Base-by-base conservation (phyloP, 2,329 filamentous ascomycete species). In the Leptosphaerulina australis region DNA sequence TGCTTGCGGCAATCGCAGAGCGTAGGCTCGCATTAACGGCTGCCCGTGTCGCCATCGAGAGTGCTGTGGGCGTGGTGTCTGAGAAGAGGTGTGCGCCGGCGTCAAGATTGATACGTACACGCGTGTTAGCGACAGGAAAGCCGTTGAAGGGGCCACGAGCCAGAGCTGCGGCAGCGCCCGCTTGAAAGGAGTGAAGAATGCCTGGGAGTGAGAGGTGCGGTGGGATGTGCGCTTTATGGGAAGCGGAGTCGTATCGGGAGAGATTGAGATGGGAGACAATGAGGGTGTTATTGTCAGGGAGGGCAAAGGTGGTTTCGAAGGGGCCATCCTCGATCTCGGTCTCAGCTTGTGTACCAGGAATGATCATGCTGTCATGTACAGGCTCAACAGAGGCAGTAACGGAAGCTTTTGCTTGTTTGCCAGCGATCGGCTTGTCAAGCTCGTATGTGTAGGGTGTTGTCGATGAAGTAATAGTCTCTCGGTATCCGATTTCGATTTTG, bases 401-500 rank as follows among this genome's bases (percentile, higher is more conserved):
- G 2, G 83, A 83, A 3, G 90, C 92, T 68, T 86, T 91, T 7
- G 90, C 88, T 33, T 83, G 77, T 66, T 91, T 93, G 34, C 91
- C 89, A 5, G 88, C 90, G 15, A 97, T 84, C 4, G 88, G 84
- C 33, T 86, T 87, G 62, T 97, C 91, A 65, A 91, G 91, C 4
- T 85, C 76, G 43, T 83, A 81, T 18, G 81, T 83, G 28, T 86
- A 80, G 0, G 82, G 75, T 0, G 70, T 68, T 0, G 86, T 87
- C 0, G 80, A 64, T 3, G 77, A 76, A 0, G 85, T 83, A 8
- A 94, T 77, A 37, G 86, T 88, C 75, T 99, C 94, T 45, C 95
- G 88, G 74, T 97, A 99, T 60, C 95, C 91, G 53, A 99, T 96
- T 63, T 96, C 90, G 55, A 99, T 96, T 44, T 86, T 87, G 10